These are phyloP conservation scores for Moniliophthora roreri DNA, from an alignment of 1,284 basidiomycete species.

Conservation along the genomic window DNA sequence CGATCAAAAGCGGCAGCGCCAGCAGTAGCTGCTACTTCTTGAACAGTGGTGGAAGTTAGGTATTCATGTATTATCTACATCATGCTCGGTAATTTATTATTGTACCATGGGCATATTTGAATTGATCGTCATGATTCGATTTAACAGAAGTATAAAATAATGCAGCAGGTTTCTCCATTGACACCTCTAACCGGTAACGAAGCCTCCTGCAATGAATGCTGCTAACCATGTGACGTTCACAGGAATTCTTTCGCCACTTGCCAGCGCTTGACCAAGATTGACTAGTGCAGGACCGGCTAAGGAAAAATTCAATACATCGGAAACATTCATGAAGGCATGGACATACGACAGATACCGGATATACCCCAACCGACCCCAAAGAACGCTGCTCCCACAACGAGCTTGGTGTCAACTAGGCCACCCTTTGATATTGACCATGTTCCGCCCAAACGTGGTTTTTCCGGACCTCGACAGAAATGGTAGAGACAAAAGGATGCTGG, in stretches of 20 bases:
- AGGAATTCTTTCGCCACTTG: slow-evolving; percentile 28
- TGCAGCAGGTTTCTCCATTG: background rate
- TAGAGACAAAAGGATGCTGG: slow-evolving; percentile 43
- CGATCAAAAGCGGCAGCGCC: slow-evolving; percentile 37
- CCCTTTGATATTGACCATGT: slow-evolving; percentile 38
- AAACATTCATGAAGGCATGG: slow-evolving; percentile 1
- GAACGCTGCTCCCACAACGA: slow-evolving; percentile 53
- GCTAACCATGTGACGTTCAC: slow-evolving; percentile 39
- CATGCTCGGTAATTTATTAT: background rate
- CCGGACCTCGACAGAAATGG: slow-evolving; percentile 33
- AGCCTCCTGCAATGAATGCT: slow-evolving; percentile 42
- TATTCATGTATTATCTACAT: background rate
- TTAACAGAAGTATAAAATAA: background rate
- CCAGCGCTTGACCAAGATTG: slow-evolving; percentile 50
- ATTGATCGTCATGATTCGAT: too few species aligned
- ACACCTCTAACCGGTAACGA: slow-evolving; percentile 20
- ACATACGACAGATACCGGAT: slow-evolving; percentile 63
- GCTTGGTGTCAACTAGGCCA: slow-evolving; percentile 43
- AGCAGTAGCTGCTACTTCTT: slow-evolving; percentile 19
- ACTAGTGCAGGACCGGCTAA: slow-evolving; percentile 57
- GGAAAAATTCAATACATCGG: slow-evolving; percentile 4
- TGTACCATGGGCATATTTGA: background rate
- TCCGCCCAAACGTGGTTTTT: slow-evolving; percentile 38
- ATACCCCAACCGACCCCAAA: slow-evolving; percentile 74
- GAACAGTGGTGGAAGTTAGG: slow-evolving; percentile 10